These are phyloP conservation scores for Lactarius psammicola DNA, from an alignment of 768 basidiomycete species.

Conservation along the genomic window DNA sequence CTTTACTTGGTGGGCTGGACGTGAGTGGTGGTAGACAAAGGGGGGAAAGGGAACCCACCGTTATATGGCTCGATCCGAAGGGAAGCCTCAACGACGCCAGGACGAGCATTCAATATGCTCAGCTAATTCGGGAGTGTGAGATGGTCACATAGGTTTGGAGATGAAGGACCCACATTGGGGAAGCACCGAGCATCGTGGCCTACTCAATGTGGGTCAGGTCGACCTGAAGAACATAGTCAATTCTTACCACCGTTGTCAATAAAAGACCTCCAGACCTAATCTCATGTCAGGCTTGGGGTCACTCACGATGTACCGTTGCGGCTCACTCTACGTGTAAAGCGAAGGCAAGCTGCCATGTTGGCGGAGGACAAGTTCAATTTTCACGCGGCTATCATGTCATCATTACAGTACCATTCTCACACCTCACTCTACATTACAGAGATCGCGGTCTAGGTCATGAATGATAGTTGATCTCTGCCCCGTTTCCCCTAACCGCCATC, in stretches of 20 bases:
- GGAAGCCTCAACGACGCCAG: constrained; percentile 67
- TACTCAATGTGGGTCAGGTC: constrained; percentile 34
- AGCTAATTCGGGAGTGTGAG: constrained; percentile 45
- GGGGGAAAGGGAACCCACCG: constrained; percentile 42
- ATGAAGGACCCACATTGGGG: constrained; percentile 56
- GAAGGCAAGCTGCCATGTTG: constrained; percentile 63
- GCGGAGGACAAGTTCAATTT: not conserved
- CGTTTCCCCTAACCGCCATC: constrained; percentile 79
- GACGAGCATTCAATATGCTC: constrained; percentile 60
- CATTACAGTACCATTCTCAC: constrained; percentile 22
- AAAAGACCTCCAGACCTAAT: constrained; percentile 81
- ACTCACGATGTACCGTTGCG: not conserved
- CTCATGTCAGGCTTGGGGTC: constrained; percentile 7
- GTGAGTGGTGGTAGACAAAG: not conserved
- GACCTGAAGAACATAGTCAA: constrained; percentile 6
- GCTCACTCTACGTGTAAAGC: constrained; percentile 63
- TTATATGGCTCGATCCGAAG: constrained; percentile 75
- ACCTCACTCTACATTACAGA: constrained; percentile 25
- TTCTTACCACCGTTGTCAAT: constrained; percentile 64
- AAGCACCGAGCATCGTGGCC: constrained; percentile 82
- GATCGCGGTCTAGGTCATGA: constrained; percentile 23
- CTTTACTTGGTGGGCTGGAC: constrained; percentile 39
- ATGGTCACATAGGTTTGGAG: constrained; percentile 1
- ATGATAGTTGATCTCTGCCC: constrained; percentile 59
- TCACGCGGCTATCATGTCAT: not conserved